Base-by-base conservation (phyloP, 192 early-diverging fungal species). In the Allomyces macrogynus region DNA sequence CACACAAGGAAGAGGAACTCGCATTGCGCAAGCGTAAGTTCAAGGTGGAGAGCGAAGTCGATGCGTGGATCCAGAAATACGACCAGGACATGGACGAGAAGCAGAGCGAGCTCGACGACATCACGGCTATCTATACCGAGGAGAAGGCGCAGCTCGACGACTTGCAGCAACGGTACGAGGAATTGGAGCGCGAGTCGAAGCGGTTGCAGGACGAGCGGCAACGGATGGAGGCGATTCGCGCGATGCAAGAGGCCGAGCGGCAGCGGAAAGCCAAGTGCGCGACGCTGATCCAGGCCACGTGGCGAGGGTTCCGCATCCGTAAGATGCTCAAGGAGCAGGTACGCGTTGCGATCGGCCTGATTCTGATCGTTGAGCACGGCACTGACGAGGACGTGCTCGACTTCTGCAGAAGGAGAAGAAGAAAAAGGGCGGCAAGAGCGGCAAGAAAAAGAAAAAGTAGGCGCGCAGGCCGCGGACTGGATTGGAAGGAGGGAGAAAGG, bases 11-110 rank as follows among this genome's bases (percentile, higher is more conserved):
- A 62, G 79, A 81, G 65, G 81, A 83, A 67, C 77, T 78, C 12
- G 22, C 66, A 22, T 65, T 80, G 14, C 71, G 81, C 23, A 82
- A 82, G 63, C 78, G 75, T 44, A 80, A 80, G 65, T 80, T 78
- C 67, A 83, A 83, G 62, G 73, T 81, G 22, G 80, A 83, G 67
- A 68, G 68, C 12, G 81, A 83, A 67, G 81, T 83, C 16, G 81
- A 83, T 67, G 82, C 83, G 62, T 83, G 81, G 81, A 83, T 83
- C 65, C 80, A 82, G 67, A 83, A 83, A 66, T 83, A 82, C 61
- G 81, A 83, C 44, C 79, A 81, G 66, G 81, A 83, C 60, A 77
- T 83, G 73, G 80, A 78, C 9, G 81, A 83, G 66, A 77, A 80
- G 65, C 81, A 83, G 67, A 43, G 67, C 23, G 81, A 83, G 67